phyloP scores from a whole-genome alignment of 176 grass and related monocot species.

The Paspalum vaginatum region DNA sequence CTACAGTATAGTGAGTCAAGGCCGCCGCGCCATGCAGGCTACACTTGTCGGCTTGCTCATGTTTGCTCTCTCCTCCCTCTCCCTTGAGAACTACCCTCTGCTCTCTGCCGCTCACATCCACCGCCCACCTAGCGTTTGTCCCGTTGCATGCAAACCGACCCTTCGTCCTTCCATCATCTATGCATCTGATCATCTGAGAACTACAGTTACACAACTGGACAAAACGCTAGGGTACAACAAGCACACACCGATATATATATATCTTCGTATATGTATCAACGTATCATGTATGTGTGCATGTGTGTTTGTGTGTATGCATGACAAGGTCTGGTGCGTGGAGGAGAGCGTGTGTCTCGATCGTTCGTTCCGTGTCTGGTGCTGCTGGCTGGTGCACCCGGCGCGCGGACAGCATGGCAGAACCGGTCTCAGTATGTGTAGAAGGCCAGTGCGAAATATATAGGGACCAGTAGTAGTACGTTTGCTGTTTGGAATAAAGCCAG shows the following conservation, averaged over 20 bases:
- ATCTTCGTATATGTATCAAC: not conserved
- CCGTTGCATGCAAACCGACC: conserved; percentile 17
- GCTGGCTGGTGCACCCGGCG: no score
- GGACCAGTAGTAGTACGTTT: no score
- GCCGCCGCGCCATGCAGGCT: not conserved
- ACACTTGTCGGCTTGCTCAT: conserved; percentile 51
- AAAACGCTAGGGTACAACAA: conserved; percentile 29
- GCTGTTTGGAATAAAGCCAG: no score
- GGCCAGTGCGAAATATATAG: no score
- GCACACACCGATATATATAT: not conserved
- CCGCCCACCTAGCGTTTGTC: conserved; percentile 38
- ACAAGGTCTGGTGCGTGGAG: no score
- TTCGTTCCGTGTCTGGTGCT: no score
- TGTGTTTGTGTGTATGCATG: no score
- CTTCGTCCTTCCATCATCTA: not conserved
- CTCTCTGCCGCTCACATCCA: conserved; percentile 18
- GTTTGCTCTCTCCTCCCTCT: not conserved
- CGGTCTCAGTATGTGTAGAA: no score
- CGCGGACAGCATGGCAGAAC: no score
- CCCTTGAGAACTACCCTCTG: conserved; percentile 40
- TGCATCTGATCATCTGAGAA: not conserved
- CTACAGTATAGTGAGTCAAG: conserved; percentile 39
- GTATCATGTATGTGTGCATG: not conserved
- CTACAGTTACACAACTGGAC: conserved; percentile 44
- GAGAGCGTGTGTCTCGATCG: no score